Evolutionary conservation across 2,329 filamentous ascomycete species (phyloP), one percentile per base, ranked within the genome.

Genomic region (Ramularia collo-cygni): DNA sequence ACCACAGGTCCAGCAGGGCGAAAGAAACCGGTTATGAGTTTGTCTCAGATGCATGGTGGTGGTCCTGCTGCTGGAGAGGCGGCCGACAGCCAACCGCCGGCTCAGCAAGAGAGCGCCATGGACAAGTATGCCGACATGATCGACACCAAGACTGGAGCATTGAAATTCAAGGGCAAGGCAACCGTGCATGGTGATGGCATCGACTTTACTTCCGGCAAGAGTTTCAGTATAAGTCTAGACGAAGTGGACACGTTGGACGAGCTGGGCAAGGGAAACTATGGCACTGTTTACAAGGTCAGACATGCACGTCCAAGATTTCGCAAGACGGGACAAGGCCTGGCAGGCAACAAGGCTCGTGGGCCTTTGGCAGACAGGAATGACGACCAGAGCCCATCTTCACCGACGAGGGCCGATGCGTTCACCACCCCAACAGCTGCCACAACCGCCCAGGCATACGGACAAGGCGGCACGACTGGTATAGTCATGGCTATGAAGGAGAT

Each of bases 401-500:
- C 52, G 4, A 42, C 50, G 16, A 35, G 48, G 42, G 17, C 74
- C 73, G 9, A 40, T 13, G 37, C 42, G 13, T 35, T 40, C 17
- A 35, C 40, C 19, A 50, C 47, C 9, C 42, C 50, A 3, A 48
- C 52, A 13, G 47, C 37, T 18, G 37, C 41, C 7, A 44, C 38
- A n/a, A 36, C 38, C 9, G 47, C 44, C 17, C 47, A 47, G 26
- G 47, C 43, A 8, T 45, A 37, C 21, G 44, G 43, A 12, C 52
- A 57, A n/a, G 68, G 67, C 4, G 77, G 76, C 30, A 71, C 70
- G 1, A 81, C 80, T 1, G 88, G 90, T 13, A 77, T 85, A 35
- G 73, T 95, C 44, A 96, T 98, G 92, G 92, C 92, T 10, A 98
- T 98, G 92, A 98, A 98, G 63, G 92, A 98, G 65, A 93, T 98